Evolutionary conservation across 169 alveolate genomes (phyloP), one percentile per base, ranked within the genome.

Genomic region (Eimeria nieschulzi): DNA sequence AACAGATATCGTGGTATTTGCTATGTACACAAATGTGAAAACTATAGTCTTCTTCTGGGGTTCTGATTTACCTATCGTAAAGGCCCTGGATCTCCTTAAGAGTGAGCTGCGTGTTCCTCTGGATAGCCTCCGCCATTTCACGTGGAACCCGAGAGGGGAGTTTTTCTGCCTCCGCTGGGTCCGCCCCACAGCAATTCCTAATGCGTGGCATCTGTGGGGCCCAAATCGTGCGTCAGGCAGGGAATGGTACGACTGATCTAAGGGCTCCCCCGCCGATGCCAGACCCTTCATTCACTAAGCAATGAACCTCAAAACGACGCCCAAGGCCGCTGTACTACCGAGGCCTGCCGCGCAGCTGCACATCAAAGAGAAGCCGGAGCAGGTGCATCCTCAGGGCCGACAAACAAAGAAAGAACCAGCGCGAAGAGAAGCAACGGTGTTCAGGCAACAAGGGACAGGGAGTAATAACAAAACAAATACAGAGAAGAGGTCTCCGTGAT

Each of bases 311-410:
- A 54, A 63, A 70, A 46, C 63, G 33, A 10, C 61, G 19, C 33
- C 76, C 39, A 82, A 64, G 90, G 90, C 54, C 90, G 53, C 90
- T 56, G 90, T 76, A 82, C 64, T 33, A 63, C 90, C 76, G 78
- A 82, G 53, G 90, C 90, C 90, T 39, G 64, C 63, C 90, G 76
- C 90, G 19, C 90, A 82, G 78, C 78, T 19, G 90, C 90, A 82
- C 78, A 23, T 76, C 90, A 76, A n/a, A n/a, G 33, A 63, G 61
- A 59, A 68, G 78, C 78, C 46, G 39, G 76, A 54, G 90, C 90
- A 26, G 90, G 90, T 61, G 78, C 90, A 82, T 82, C 90, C 90
- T 82, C 90, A 82, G 78, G 21, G 23, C 63, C 15, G n/a, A 59
- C 68, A 59, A 59, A 59, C 68, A 7, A 0, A 15, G 68, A n/a